Conservation (phyloP, 805 yeast species). For the Candida dajiaensis region DNA sequence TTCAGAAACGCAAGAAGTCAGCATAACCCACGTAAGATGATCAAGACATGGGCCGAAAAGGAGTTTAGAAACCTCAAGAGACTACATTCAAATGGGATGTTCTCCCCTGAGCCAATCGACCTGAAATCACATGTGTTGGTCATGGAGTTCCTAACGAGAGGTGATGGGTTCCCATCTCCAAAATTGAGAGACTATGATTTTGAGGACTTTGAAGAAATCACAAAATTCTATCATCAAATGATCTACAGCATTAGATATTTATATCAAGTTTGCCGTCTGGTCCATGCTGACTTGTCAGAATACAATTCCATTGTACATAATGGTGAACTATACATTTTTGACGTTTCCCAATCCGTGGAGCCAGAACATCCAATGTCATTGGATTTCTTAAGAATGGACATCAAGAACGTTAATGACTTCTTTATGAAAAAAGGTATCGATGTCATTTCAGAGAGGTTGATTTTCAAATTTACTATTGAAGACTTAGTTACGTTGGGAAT, state of each 20-base stretch:
- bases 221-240: slow-evolving; percentile 68
- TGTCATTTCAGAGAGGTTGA: slow-evolving; percentile 73
- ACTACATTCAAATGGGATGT: slow-evolving; percentile 69
- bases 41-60: slow-evolving; percentile 97
- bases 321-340: slow-evolving; percentile 76
- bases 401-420: slow-evolving; percentile 88
- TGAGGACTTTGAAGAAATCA: slow-evolving; percentile 58
- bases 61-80: slow-evolving; percentile 92
- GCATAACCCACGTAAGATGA: slow-evolving; percentile 96
- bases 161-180: slow-evolving; percentile 84
- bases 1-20: slow-evolving; percentile 81
- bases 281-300: slow-evolving; percentile 96
- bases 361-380: slow-evolving; percentile 97
- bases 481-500: slow-evolving; percentile 32
- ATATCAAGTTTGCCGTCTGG: slow-evolving; percentile 82
- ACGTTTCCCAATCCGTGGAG: slow-evolving; percentile 96
- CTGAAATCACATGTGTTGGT: slow-evolving; percentile 85
- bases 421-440: slow-evolving; percentile 68
- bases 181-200: slow-evolving; percentile 80
- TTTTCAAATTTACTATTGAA: slow-evolving; percentile 73
- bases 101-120: slow-evolving; percentile 91
- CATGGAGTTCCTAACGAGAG: slow-evolving; percentile 85
- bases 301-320: slow-evolving; percentile 87
- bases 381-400: slow-evolving; percentile 95
- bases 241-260: slow-evolving; percentile 78